phyloP scores from a whole-genome alignment of 495 filamentous ascomycete species.

The Sabuloglossum arenarium region DNA sequence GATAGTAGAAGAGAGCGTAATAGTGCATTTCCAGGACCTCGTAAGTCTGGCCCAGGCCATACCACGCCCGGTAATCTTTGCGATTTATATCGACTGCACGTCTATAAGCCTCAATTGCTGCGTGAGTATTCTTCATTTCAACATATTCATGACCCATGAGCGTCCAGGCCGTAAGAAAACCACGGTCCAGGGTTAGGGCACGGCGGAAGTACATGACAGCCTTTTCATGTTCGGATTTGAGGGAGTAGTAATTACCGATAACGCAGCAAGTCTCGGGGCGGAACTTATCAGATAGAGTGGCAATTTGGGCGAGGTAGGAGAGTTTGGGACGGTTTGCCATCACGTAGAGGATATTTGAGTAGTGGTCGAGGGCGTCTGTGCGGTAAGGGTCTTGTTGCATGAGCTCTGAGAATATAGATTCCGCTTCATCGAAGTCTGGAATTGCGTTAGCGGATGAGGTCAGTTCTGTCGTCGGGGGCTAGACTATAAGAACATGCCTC shows the following conservation, averaged over 20 bases:
- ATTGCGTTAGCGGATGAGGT: not conserved
- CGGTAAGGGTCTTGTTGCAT: constrained; percentile 65
- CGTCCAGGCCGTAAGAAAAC: constrained; percentile 88
- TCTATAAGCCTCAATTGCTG: constrained; percentile 91
- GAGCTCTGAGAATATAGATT: constrained; percentile 65
- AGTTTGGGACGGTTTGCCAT: constrained; percentile 71
- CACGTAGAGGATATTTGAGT: constrained; percentile 93
- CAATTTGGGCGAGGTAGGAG: constrained; percentile 77
- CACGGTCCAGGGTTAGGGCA: constrained; percentile 82
- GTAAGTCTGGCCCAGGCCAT: constrained; percentile 91
- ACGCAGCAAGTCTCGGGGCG: constrained; percentile 93
- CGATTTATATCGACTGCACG: constrained; percentile 92
- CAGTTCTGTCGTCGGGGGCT: not conserved
- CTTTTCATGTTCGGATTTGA: constrained; percentile 90
- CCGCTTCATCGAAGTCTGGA: constrained; percentile 63
- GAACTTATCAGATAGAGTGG: constrained; percentile 81
- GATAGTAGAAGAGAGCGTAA: constrained; percentile 94
- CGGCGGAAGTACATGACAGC: constrained; percentile 95
- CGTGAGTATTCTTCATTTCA: constrained; percentile 97
- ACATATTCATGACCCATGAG: constrained; percentile 99
- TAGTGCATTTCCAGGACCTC: constrained; percentile 95
- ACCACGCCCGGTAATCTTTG: constrained; percentile 96
- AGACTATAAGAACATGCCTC: constrained; percentile 21
- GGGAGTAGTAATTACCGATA: constrained; percentile 89
- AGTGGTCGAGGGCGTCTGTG: constrained; percentile 78